Conservation (phyloP, 2,329 filamentous ascomycete species). For the Aspergillus quadrilineatus region DNA sequence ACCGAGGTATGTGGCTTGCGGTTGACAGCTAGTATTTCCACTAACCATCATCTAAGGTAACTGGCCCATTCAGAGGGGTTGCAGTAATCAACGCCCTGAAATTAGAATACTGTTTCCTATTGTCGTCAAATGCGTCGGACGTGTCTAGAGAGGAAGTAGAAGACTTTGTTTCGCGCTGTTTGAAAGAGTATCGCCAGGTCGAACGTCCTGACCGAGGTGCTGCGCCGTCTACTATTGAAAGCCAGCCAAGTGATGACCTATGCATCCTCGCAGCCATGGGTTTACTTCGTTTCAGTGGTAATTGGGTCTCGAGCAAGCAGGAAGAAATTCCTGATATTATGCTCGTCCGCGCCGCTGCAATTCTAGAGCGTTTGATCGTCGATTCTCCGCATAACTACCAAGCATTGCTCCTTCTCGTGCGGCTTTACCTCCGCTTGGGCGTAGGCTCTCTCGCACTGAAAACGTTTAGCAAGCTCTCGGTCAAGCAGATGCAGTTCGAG, state of each 20-base stretch:
- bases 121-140: conserved; percentile 32
- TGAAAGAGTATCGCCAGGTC: conserved; percentile 33
- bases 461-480: conserved; percentile 45
- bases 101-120: conserved; percentile 42
- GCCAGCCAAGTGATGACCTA: conserved; percentile 45
- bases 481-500: conserved; percentile 52
- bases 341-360: conserved; percentile 39
- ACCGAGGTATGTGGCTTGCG: conserved; percentile 24
- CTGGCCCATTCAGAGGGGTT: conserved; percentile 28
- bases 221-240: conserved; percentile 41
- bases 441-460: conserved; percentile 48
- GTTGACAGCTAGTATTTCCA: background rate
- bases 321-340: conserved; percentile 27
- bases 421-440: conserved; percentile 46
- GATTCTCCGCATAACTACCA: conserved; percentile 50
- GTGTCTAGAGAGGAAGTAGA: conserved; percentile 31
- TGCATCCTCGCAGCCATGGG: conserved; percentile 45
- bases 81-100: conserved; percentile 45
- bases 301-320: conserved; percentile 18
- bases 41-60: conserved; percentile 18
- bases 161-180: conserved; percentile 40
- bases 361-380: conserved; percentile 41
- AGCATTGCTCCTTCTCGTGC: conserved; percentile 44
- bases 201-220: conserved; percentile 24
- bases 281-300: conserved; percentile 34